Evolutionary conservation across 2,329 filamentous ascomycete species (phyloP).

Genomic region (Aspergillus pseudoterreus): DNA sequence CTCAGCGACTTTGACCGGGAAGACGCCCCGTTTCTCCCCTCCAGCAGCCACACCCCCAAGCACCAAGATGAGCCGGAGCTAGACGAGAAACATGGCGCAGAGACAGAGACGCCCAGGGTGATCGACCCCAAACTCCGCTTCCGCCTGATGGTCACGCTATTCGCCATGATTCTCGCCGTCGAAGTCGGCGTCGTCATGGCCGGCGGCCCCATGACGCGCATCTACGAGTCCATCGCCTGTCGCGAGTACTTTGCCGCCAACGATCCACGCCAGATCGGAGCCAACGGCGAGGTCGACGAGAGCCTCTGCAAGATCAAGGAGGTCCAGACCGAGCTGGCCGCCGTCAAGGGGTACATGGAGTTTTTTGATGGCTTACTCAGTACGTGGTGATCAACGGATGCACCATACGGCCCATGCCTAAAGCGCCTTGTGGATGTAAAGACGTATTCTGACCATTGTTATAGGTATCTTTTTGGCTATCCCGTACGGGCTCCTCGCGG

Average conservation of each 20-base stretch:
- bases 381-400: slow-evolving; percentile 15
- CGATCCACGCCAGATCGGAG: slow-evolving; percentile 42
- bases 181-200: slow-evolving; percentile 46
- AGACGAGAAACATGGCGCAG: slow-evolving; percentile 3
- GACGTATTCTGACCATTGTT: slow-evolving; percentile 13
- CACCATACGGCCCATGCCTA: too few relatives aligned
- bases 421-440: neutral
- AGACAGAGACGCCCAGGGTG: slow-evolving; percentile 9
- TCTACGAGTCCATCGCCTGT: slow-evolving; percentile 50
- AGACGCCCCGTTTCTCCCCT: slow-evolving; percentile 31
- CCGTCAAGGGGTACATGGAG: slow-evolving; percentile 49
- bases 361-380: slow-evolving; percentile 45
- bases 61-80: neutral
- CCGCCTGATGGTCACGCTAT: slow-evolving; percentile 39
- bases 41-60: slow-evolving; percentile 3
- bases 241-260: slow-evolving; percentile 40
- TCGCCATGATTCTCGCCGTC: slow-evolving; percentile 41
- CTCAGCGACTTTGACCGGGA: slow-evolving; percentile 25
- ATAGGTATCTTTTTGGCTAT: slow-evolving; percentile 45
- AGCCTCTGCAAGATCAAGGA: slow-evolving; percentile 48
- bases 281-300: slow-evolving; percentile 43
- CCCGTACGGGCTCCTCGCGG: slow-evolving; percentile 49
- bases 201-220: slow-evolving; percentile 44
- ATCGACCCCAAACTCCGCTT: slow-evolving; percentile 27
- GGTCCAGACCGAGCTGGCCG: slow-evolving; percentile 48